These are phyloP conservation scores for Beauveria scarabaeidicola DNA, from an alignment of 2,329 filamentous ascomycete genomes.

Conservation along the genomic window DNA sequence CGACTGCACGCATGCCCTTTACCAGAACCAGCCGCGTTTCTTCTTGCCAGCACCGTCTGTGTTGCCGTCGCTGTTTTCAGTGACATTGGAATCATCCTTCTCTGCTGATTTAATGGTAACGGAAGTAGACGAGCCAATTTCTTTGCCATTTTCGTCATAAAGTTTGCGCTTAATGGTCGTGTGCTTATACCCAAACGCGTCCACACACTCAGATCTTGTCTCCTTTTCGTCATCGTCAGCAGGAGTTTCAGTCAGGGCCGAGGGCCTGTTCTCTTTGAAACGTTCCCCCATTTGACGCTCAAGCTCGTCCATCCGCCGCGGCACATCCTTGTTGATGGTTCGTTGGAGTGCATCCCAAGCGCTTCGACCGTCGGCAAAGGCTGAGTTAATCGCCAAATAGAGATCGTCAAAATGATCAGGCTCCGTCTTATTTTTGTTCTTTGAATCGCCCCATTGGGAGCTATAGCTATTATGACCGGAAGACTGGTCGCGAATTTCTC, in stretches of 20 bases:
- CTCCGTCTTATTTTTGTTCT: conserved; percentile 3
- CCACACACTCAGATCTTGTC: conserved; percentile 33
- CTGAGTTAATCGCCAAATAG: conserved; percentile 30
- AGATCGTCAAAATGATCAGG: conserved; percentile 33
- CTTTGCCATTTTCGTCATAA: conserved; percentile 32
- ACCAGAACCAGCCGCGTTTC: conserved; percentile 8
- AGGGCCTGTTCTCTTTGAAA: background rate
- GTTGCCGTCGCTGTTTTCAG: background rate
- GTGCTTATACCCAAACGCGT: conserved; percentile 34
- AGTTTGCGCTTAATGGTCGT: conserved; percentile 32
- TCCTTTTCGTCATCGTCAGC: conserved; percentile 26
- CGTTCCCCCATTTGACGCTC: conserved; percentile 3
- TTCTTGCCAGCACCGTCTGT: conserved; percentile 1
- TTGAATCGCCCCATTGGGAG: background rate
- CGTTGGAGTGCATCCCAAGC: conserved; percentile 34
- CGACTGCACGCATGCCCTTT: background rate
- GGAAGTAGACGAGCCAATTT: conserved; percentile 30
- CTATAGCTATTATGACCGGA: background rate
- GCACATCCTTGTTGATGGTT: conserved; percentile 20
- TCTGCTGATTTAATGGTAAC: conserved; percentile 24
- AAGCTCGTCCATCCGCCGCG: conserved; percentile 8
- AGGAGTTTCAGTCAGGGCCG: background rate
- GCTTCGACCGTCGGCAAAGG: conserved; percentile 27
- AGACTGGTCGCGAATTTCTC: conserved; percentile 12
- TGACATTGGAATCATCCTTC: conserved; percentile 12